Evolutionary conservation across 139 green algal genomes (phyloP).

Genomic region (Chlorella vulgaris): DNA sequence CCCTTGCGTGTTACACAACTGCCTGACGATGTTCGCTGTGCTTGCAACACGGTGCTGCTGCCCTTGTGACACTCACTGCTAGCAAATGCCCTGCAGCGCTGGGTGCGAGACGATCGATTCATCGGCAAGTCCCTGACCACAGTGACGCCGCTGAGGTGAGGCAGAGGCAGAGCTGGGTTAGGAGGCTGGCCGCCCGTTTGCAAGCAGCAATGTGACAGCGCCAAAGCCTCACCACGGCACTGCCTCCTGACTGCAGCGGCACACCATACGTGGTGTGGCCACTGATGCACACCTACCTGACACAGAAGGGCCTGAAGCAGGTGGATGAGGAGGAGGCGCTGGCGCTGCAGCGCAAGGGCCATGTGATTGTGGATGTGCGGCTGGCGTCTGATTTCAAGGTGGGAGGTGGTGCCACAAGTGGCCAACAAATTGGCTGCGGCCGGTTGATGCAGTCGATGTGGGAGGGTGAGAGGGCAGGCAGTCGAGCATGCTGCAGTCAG

Average conservation of each 20-base stretch:
- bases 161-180: conserved; percentile 15
- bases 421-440: too few species aligned
- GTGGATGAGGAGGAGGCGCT: conserved; percentile 36
- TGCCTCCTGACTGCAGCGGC: conserved; percentile 41
- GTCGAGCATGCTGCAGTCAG: neutral
- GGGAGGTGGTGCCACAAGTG: too few species aligned
- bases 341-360: conserved; percentile 54
- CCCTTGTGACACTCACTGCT: too few species aligned
- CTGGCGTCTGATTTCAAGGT: conserved; percentile 40
- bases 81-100: conserved; percentile 31
- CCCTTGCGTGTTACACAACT: too few species aligned
- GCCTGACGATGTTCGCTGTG: too few species aligned
- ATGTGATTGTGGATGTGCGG: conserved; percentile 66
- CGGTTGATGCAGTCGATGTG: too few species aligned
- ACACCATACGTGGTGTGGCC: conserved; percentile 56
- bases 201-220: neutral
- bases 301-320: conserved; percentile 35
- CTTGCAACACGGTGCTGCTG: too few species aligned
- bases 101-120: conserved; percentile 30
- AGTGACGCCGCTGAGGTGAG: conserved; percentile 9
- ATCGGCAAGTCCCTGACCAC: conserved; percentile 29
- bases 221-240: too few species aligned
- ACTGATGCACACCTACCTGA: conserved; percentile 40
- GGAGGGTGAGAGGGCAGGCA: neutral
- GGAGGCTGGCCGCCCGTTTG: too few species aligned